Percentiles rank a stretch among this genome's conserved stretches.
Conservation (phyloP, 2,329 filamentous ascomycete species). For the Blumeria graminis region DNA sequence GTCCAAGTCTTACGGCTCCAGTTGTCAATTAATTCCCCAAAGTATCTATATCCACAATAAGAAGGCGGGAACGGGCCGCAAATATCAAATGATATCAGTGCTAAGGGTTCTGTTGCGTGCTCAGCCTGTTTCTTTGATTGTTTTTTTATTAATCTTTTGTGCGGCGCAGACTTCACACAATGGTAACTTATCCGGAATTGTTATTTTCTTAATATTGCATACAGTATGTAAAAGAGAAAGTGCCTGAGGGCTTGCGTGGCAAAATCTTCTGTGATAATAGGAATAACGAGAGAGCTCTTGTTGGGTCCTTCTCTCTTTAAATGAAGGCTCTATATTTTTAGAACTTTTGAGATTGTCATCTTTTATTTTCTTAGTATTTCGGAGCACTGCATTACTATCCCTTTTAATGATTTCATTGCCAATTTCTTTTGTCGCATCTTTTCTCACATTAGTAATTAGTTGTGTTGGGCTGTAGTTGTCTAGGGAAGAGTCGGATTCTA, state of each 20-base stretch:
- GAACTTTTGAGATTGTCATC: background rate
- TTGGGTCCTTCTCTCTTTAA: background rate
- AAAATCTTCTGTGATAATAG: background rate
- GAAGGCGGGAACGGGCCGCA: background rate
- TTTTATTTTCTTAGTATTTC: background rate
- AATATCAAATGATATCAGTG: conserved; percentile 1
- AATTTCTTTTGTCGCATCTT: background rate
- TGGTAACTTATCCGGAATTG: background rate
- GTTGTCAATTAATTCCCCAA: conserved; percentile 1
- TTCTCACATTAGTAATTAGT: background rate
- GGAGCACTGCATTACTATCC: background rate
- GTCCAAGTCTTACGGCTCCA: conserved; percentile 1
- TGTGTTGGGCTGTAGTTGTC: background rate
- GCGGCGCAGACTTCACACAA: background rate
- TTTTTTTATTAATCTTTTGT: conserved; percentile 1
- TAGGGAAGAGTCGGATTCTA: background rate
- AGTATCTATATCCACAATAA: background rate
- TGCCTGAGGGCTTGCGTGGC: background rate
- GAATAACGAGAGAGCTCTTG: background rate
- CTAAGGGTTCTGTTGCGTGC: background rate
- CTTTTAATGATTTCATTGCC: background rate
- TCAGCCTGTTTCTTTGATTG: background rate
- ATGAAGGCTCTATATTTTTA: background rate
- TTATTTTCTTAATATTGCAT: conserved; percentile 1
- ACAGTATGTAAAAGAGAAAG: background rate